Evolutionary conservation across 768 basidiomycete species (phyloP).

Genomic region (Boletus sensibilis): DNA sequence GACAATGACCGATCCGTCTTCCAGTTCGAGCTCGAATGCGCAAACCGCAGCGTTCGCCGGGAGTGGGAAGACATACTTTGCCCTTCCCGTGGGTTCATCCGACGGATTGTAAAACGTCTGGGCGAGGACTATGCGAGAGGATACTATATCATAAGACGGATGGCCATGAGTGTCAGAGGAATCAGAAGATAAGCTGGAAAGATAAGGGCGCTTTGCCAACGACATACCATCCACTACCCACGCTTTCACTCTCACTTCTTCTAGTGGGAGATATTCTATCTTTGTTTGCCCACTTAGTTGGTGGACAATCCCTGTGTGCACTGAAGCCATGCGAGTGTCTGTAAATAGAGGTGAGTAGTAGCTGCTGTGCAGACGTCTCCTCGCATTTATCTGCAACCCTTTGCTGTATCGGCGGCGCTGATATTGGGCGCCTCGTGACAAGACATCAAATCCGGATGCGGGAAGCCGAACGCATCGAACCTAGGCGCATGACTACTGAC

Average conservation of each 20-base stretch:
- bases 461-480: neutral
- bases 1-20: conserved; percentile 41
- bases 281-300: conserved; percentile 21
- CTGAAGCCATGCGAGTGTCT: conserved; percentile 16
- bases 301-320: conserved; percentile 33
- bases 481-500: neutral
- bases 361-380: conserved; percentile 5
- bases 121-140: conserved; percentile 42
- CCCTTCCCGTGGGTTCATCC: conserved; percentile 39
- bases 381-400: conserved; percentile 13
- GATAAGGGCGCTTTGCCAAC: neutral
- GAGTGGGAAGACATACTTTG: conserved; percentile 59
- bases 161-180: neutral
- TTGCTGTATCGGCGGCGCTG: conserved; percentile 5
- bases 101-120: conserved; percentile 44
- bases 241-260: conserved; percentile 41
- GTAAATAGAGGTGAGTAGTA: neutral
- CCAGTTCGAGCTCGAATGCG: conserved; percentile 48
- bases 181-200: neutral
- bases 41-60: conserved; percentile 56
- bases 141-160: conserved; percentile 29
- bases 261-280: conserved; percentile 38
- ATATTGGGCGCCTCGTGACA: neutral
- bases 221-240: conserved; percentile 45
- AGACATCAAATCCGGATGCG: conserved; percentile 4